Base-by-base conservation (phyloP, 2,329 filamentous ascomycete species). In the Paracoccidioides brasiliensis region DNA sequence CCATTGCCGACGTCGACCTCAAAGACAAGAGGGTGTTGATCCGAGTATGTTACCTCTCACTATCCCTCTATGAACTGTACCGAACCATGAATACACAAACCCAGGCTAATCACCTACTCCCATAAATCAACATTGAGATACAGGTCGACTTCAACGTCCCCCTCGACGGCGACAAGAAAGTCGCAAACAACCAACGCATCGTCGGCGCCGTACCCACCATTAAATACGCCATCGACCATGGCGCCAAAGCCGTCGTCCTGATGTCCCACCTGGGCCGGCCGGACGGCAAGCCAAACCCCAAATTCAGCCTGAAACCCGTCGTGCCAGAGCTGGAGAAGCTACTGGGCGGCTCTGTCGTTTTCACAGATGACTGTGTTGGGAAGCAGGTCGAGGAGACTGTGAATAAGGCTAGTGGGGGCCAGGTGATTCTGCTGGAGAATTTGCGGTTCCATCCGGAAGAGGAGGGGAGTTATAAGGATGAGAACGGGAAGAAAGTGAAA, bases 71-170 rank as follows among this genome's bases (percentile, higher is more conserved):
- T 40, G 9, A 22, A 12, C 8, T 33, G 32, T 57, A 15, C 37
- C 41, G 15, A 12, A 22, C 7, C 35, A 55, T 14, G 6, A 28
- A 28, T 5, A 43, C 38, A 22, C 12, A 6, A 44, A n/a, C 38
- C 22, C 12, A 28, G 30, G 4, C 30, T 37, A 37, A 35, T 12
- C 44, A 45, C 41, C 45, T 44, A 58, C 53, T 57, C 56, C 58
- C 32, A 10, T 22, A 60, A 67, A 65, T 62, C 67, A 44, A 9
- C 38, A 54, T 8, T 40, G 30, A 28, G 46, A 50, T 44, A 53
- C 67, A 95, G 90, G 91, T 98, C 73, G 93, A 98, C 82, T 98
- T 98, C 85, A 98, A 98, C 76, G 94, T 98, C 56, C 93, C 93
- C 62, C 89, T 98, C 69, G 90, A 98, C 71, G 82, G 79, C 64